A percentile compares a stretch with the other conserved stretches of the same genome.
Evolutionary conservation across 768 basidiomycete species (phyloP).

Genomic region (Trametes cubensis): DNA sequence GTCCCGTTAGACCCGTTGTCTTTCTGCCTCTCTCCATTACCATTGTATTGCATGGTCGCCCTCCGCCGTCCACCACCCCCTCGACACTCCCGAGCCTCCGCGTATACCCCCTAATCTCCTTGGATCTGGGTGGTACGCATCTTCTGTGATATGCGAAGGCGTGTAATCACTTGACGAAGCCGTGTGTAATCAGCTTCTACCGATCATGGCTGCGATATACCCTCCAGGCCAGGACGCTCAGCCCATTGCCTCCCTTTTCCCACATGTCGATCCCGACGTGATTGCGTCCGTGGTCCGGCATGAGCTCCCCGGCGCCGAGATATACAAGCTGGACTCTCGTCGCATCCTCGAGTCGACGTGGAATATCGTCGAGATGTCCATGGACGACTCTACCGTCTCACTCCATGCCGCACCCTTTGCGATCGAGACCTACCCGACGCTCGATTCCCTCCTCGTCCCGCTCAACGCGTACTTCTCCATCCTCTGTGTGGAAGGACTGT

Average conservation of each 20-base stretch:
- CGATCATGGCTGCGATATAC: conserved; percentile 22
- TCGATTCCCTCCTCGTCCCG: conserved; percentile 34
- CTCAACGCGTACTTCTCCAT: conserved; percentile 36
- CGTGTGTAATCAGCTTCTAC: conserved; percentile 5
- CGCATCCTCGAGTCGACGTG: conserved; percentile 34
- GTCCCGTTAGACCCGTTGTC: conserved; percentile 1
- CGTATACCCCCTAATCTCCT: conserved; percentile 2
- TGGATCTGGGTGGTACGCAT: conserved; percentile 11
- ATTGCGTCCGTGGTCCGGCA: conserved; percentile 29
- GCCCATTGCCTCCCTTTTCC: conserved; percentile 29
- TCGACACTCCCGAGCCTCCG: conserved; percentile 4
- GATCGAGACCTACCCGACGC: conserved; percentile 31
- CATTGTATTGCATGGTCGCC: conserved; percentile 19
- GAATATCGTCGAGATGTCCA: conserved; percentile 30
- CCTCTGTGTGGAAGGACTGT: conserved; percentile 31
- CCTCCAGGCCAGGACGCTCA: conserved; percentile 22
- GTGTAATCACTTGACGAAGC: conserved; percentile 16
- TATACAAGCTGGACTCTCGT: conserved; percentile 37
- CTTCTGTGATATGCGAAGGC: conserved; percentile 2
- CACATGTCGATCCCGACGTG: conserved; percentile 31
- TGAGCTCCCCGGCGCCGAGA: conserved; percentile 30
- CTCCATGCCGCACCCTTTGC: conserved; percentile 29
- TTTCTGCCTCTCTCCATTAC: neutral
- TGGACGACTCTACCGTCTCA: conserved; percentile 31
- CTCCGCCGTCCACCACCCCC: neutral